Conservation (phyloP, 2,329 filamentous ascomycete species). For the Fusarium nurragi region DNA sequence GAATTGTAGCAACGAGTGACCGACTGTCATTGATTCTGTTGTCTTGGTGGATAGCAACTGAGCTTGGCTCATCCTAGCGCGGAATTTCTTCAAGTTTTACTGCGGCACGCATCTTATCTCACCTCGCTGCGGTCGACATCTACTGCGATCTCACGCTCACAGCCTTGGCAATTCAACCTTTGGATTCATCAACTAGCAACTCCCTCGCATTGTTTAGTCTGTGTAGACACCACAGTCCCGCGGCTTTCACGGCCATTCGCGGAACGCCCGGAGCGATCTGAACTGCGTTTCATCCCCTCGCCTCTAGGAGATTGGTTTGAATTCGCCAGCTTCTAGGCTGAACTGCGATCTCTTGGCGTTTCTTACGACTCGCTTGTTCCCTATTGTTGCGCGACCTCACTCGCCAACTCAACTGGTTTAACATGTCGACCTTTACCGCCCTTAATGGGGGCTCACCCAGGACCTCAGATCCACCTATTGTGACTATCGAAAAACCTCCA, state of each 20-base stretch:
- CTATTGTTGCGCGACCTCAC: background rate
- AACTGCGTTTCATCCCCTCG: conserved; percentile 8
- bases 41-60: conserved; percentile 5
- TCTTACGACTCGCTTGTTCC: background rate
- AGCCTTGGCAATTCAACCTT: conserved; percentile 1
- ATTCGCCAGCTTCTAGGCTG: conserved; percentile 1
- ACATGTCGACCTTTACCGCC: conserved; percentile 63
- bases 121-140: background rate
- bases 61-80: conserved; percentile 7
- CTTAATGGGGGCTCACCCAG: conserved; percentile 63
- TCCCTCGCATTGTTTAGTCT: background rate
- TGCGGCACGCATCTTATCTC: conserved; percentile 9
- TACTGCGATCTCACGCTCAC: background rate
- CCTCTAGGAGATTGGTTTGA: conserved; percentile 6
- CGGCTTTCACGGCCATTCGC: conserved; percentile 17
- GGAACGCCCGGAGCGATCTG: conserved; percentile 30
- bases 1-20: conserved; percentile 9
- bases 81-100: conserved; percentile 11
- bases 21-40: conserved; percentile 5
- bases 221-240: conserved; percentile 1
- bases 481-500: conserved; percentile 45
- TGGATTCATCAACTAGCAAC: conserved; percentile 1
- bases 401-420: conserved; percentile 4
- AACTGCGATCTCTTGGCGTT: conserved; percentile 1
- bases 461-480: conserved; percentile 49